phyloP scores from a whole-genome alignment of 345 rosid genomes.

The Populus alba region DNA sequence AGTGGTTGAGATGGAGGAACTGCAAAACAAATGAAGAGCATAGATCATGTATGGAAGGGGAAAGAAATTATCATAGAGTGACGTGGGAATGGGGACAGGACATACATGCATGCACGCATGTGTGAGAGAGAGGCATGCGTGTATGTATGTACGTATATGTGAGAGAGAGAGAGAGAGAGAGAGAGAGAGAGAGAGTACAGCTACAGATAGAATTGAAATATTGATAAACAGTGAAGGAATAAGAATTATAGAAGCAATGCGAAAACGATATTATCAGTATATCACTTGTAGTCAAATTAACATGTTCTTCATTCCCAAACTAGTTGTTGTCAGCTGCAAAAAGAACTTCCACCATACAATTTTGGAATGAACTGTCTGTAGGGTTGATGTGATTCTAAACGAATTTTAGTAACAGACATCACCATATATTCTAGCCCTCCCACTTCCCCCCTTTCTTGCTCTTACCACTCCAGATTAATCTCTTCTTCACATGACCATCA shows the following conservation, averaged over 20 bases:
- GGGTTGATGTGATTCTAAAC: not conserved
- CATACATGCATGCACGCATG: not conserved
- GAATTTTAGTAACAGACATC: too few relatives aligned
- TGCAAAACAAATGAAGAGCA: slow-evolving; percentile 16
- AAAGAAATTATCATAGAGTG: not conserved
- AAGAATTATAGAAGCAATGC: not conserved
- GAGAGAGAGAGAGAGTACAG: not conserved
- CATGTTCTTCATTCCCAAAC: not conserved
- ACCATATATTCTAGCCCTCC: too few relatives aligned
- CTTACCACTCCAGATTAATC: too few relatives aligned
- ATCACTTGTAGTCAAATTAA: not conserved
- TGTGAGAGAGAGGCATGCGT: too few relatives aligned
- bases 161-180: too few relatives aligned
- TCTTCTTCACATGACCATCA: too few relatives aligned
- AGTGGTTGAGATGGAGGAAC: slow-evolving; percentile 36
- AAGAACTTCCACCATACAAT: too few relatives aligned
- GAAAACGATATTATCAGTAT: not conserved
- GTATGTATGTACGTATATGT: too few relatives aligned
- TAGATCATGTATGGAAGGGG: not conserved
- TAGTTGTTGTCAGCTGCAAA: not conserved
- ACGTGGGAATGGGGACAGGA: not conserved
- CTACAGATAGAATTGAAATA: not conserved
- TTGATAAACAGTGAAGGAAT: not conserved
- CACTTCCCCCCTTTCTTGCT: too few relatives aligned
- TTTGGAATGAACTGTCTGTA: too few relatives aligned